Percentiles rank a stretch among this genome's conserved stretches.
phyloP scores from a whole-genome alignment of 2,329 filamentous ascomycete species.

The Lojkania enalia region DNA sequence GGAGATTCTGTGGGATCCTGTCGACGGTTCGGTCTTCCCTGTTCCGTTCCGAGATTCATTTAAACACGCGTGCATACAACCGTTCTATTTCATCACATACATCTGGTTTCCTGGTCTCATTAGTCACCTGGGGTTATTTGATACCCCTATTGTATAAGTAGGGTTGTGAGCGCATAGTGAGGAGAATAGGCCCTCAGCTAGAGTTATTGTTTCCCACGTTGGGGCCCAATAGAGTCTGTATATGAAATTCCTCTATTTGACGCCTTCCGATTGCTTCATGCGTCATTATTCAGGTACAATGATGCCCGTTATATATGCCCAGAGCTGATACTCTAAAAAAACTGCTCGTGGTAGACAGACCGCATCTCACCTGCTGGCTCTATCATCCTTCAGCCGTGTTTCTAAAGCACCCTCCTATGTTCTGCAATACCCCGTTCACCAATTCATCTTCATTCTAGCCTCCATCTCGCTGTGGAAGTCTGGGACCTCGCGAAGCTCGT shows the following conservation, averaged over 20 bases:
- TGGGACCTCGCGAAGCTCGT: conserved; percentile 70
- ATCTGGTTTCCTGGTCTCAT: not conserved
- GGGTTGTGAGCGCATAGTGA: too few species aligned
- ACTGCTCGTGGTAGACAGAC: too few species aligned
- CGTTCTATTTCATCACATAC: not conserved
- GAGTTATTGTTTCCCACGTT: not conserved
- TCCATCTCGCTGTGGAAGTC: conserved; percentile 94
- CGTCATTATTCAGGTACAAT: not conserved
- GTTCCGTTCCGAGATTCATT: too few species aligned
- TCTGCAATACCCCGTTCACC: conserved; percentile 34
- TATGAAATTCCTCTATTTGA: conserved; percentile 1
- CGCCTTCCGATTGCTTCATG: not conserved
- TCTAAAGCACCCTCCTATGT: too few species aligned
- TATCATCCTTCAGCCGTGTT: too few species aligned
- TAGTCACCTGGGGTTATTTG: not conserved
- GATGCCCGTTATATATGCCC: not conserved
- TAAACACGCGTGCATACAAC: not conserved
- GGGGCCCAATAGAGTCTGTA: not conserved
- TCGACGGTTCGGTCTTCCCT: too few species aligned
- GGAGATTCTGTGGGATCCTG: too few species aligned
- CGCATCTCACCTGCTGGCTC: not conserved
- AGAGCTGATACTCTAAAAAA: not conserved
- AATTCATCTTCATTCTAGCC: conserved; percentile 80
- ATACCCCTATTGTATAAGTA: not conserved
- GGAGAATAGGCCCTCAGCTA: too few species aligned